These are phyloP conservation scores for Entoloma clypeatum DNA, from an alignment of 1,284 basidiomycete species.

Conservation along the genomic window DNA sequence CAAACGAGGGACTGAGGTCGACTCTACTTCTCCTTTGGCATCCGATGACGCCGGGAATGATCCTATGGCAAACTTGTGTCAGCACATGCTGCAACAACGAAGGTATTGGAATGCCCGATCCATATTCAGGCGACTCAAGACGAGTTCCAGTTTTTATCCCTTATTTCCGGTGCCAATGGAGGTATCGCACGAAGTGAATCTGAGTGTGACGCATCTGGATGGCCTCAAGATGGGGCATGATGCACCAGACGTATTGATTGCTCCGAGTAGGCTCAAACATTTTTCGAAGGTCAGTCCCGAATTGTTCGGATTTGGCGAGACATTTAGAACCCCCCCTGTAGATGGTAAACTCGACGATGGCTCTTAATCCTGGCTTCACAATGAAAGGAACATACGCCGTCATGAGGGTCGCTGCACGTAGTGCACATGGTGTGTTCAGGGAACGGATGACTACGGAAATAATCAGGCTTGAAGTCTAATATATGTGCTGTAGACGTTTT, in stretches of 20 bases:
- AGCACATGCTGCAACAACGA: slow-evolving; percentile 83
- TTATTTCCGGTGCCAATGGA: slow-evolving; percentile 84
- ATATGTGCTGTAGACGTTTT: not conserved
- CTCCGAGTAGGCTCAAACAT: slow-evolving; percentile 83
- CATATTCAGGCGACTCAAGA: slow-evolving; percentile 1
- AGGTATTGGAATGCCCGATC: slow-evolving; percentile 47
- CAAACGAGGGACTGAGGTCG: slow-evolving; percentile 65
- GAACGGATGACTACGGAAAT: slow-evolving; percentile 33
- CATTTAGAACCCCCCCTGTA: slow-evolving; percentile 25
- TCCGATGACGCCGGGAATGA: slow-evolving; percentile 56
- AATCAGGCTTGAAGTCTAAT: slow-evolving; percentile 21
- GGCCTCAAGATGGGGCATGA: slow-evolving; percentile 42
- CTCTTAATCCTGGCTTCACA: slow-evolving; percentile 72
- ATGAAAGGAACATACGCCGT: slow-evolving; percentile 54
- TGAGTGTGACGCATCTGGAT: slow-evolving; percentile 78
- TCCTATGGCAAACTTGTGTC: slow-evolving; percentile 72
- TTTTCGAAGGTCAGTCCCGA: slow-evolving; percentile 68
- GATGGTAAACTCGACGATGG: slow-evolving; percentile 62
- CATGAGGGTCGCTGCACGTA: slow-evolving; percentile 34
- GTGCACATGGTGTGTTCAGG: slow-evolving; percentile 19
- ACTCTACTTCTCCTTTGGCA: slow-evolving; percentile 41
- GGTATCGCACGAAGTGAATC: slow-evolving; percentile 74
- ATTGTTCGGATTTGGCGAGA: not conserved
- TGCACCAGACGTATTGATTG: slow-evolving; percentile 79
- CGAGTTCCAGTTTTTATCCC: slow-evolving; percentile 79